Base-by-base conservation (phyloP, 2,329 filamentous ascomycete genomes). In the Aspergillus latus region DNA sequence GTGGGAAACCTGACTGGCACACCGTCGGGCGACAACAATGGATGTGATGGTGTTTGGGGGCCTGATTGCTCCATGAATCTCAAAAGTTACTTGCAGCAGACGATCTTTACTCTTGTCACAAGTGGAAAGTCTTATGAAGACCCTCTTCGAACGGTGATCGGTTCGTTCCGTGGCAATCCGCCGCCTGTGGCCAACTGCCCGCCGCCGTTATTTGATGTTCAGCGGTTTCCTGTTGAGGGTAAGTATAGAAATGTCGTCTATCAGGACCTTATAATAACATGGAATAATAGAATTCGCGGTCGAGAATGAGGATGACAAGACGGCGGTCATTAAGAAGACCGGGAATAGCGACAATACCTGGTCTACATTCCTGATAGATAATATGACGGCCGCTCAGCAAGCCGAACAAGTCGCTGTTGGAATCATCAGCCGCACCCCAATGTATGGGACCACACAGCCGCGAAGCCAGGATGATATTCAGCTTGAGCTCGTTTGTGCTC, bases 1-100 rank as follows among this genome's bases (percentile, higher is more conserved):
- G 61, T 74, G 13, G 72, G 71, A 0, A 74, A 75, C 49, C 28
- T 74, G 21, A 72, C 69, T 2, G 72, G 68, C n/a, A 68, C 64
- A 10, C 69, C 71, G 3, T 65, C 63, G 3, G 71, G 71, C 1
- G 47, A 42, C 4, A 73, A 69, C 45, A 73, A 74, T 62, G 72
- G 70, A 40, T 74, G 72, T 48, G 70, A 75, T 54, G 67, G 69
- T 10, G 67, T 75, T 32, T 74, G 72, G 72, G 70, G 71, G 1
- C 34, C 59, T 4, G 49, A 59, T 26, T 75, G 72, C 57, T 71
- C 72, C 1, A 49, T 52, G 4, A 66, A 71, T 49, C 57, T 75
- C 39, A 73, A 69, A 50, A 52, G 45, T 3, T 49, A 61, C 10
- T 54, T 74, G n/a, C 63, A 66, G 46, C 42, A 61, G 6, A 58